Evolutionary conservation across 208 protist species (phyloP).

Genomic region (Naegleria lovaniensis): DNA sequence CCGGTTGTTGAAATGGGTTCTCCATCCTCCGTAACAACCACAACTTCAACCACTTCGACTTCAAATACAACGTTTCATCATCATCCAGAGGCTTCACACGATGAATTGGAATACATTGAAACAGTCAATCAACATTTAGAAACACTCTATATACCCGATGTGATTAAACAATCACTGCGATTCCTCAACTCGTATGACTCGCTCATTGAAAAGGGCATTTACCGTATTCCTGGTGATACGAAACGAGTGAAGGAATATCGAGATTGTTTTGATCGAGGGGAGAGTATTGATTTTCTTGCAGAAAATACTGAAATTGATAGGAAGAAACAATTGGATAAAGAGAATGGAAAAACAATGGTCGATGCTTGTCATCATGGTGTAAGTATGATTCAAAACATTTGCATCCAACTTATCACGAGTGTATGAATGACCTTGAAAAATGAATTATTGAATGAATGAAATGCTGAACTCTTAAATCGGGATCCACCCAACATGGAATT

Average conservation of each 20-base stretch:
- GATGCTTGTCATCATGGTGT: background rate
- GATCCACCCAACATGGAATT: too few species aligned
- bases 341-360: background rate
- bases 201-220: background rate
- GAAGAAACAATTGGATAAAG: background rate
- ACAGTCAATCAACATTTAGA: background rate
- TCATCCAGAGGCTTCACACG: background rate
- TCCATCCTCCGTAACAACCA: too few species aligned
- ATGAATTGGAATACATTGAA: background rate
- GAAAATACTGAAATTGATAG: background rate
- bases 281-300: background rate
- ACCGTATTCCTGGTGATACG: background rate
- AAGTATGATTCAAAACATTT: too few species aligned
- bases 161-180: background rate
- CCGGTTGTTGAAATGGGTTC: too few species aligned
- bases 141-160: background rate
- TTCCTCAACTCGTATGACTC: background rate
- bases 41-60: too few species aligned
- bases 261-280: background rate
- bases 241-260: background rate
- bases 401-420: too few species aligned
- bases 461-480: too few species aligned
- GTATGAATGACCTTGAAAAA: too few species aligned
- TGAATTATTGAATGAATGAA: too few species aligned
- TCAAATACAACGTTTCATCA: background rate